These are phyloP conservation scores for Crassisporium funariophilum DNA, from an alignment of 768 basidiomycete genomes.

Conservation along the genomic window DNA sequence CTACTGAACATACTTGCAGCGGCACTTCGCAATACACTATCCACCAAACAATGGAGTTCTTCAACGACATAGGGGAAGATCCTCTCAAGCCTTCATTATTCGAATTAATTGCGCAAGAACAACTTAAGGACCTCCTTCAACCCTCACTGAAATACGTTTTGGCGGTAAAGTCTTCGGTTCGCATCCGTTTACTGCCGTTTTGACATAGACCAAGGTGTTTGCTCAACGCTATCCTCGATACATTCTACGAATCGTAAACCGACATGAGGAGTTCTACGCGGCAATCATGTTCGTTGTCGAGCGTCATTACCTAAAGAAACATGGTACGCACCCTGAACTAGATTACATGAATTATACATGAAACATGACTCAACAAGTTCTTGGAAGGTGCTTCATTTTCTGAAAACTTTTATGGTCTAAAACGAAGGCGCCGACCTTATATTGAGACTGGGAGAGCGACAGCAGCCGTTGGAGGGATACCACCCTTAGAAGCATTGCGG, in stretches of 20 bases:
- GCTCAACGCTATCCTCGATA: constrained; percentile 95
- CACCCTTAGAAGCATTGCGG: constrained; percentile 66
- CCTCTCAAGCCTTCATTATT: constrained; percentile 82
- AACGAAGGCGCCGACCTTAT: constrained; percentile 71
- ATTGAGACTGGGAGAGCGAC: constrained; percentile 69
- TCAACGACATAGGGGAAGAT: constrained; percentile 73
- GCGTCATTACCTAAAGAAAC: constrained; percentile 83
- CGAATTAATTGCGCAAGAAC: constrained; percentile 92
- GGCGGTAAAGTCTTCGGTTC: constrained; percentile 57
- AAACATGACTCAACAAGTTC: constrained; percentile 5
- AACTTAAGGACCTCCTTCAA: constrained; percentile 87
- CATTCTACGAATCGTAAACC: constrained; percentile 85
- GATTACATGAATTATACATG: neutral
- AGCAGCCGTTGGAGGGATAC: constrained; percentile 67
- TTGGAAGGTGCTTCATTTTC: constrained; percentile 85
- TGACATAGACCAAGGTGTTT: constrained; percentile 87
- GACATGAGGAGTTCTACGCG: constrained; percentile 97
- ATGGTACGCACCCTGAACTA: constrained; percentile 55
- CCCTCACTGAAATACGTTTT: constrained; percentile 94
- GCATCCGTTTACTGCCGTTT: neutral
- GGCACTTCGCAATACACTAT: no score
- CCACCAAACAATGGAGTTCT: constrained; percentile 79
- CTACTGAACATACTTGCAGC: no score
- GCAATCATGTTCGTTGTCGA: constrained; percentile 88
- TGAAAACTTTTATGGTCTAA: constrained; percentile 95